These are phyloP conservation scores for Colletotrichum kahawae DNA, from an alignment of 2,329 filamentous ascomycete species.

Conservation along the genomic window DNA sequence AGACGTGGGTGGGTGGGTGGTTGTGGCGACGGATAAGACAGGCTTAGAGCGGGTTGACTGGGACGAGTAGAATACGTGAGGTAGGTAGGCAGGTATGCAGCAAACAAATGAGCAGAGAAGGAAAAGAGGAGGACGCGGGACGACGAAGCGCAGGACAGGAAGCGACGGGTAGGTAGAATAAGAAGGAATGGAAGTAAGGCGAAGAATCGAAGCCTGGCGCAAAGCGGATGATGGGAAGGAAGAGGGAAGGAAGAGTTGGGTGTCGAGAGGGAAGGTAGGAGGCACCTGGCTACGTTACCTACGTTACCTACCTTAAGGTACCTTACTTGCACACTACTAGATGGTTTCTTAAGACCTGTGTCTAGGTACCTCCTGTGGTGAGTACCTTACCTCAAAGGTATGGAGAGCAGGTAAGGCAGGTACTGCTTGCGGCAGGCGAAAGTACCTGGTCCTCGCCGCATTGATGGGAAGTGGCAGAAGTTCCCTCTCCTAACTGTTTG, in stretches of 20 bases:
- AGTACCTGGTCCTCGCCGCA: not conserved
- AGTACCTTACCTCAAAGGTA: not conserved
- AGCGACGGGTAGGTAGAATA: not conserved
- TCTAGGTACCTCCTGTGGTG: not conserved
- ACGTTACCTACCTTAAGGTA: not conserved
- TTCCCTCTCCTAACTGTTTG: not conserved
- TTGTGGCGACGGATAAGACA: not conserved
- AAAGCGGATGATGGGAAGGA: conserved; percentile 19
- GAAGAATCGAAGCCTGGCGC: conserved; percentile 11
- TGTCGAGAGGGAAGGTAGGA: not conserved
- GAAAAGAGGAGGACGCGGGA: not conserved
- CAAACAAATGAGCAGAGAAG: not conserved
- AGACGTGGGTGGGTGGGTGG: not conserved
- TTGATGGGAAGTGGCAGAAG: not conserved
- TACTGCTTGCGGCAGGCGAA: not conserved
- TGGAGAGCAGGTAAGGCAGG: not conserved
- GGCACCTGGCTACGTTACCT: not conserved
- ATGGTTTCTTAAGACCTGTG: not conserved
- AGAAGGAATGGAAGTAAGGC: conserved; percentile 1
- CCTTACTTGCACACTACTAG: not conserved
- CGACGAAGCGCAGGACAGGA: not conserved
- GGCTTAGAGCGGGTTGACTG: not conserved
- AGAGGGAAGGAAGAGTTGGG: not conserved
- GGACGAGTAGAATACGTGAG: not conserved
- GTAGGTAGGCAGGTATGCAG: not conserved